phyloP scores from a whole-genome alignment of 2,329 filamentous ascomycete species.

The Colletotrichum liriopes region DNA sequence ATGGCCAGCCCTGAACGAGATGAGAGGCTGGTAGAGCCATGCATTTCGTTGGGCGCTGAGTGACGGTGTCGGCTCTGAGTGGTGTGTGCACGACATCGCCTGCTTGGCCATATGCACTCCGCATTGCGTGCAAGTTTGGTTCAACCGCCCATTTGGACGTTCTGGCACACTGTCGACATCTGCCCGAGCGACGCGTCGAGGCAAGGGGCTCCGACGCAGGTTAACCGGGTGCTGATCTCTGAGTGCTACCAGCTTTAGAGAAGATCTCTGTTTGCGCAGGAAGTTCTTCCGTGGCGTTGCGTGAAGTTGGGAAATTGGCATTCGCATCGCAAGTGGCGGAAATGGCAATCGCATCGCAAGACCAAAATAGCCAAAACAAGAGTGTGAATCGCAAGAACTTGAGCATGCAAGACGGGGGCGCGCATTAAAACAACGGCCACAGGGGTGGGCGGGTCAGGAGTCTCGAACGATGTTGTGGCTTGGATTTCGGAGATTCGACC shows the following conservation, averaged over 20 bases:
- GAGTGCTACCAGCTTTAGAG: not conserved
- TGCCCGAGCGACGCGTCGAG: not conserved
- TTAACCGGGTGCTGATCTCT: not conserved
- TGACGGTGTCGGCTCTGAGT: not conserved
- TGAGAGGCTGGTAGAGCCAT: too few species aligned
- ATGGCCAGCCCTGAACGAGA: too few species aligned
- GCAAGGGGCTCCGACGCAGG: not conserved
- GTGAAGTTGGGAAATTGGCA: not conserved
- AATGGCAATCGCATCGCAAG: not conserved
- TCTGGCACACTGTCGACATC: not conserved
- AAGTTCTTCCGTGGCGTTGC: not conserved
- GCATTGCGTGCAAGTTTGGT: not conserved
- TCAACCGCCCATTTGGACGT: slow-evolving; percentile 2
- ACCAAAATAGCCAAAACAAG: slow-evolving; percentile 32
- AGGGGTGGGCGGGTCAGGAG: slow-evolving; percentile 20
- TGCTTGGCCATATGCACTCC: slow-evolving; percentile 19
- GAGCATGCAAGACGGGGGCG: slow-evolving; percentile 36
- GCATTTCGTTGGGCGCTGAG: not conserved
- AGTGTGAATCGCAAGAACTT: slow-evolving; percentile 5
- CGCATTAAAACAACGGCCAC: slow-evolving; percentile 21
- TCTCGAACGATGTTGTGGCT: slow-evolving; percentile 26
- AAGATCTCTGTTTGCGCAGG: not conserved
- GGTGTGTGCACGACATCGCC: not conserved
- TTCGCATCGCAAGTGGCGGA: not conserved
- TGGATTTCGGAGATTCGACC: slow-evolving; percentile 37